phyloP scores from a whole-genome alignment of 2,329 filamentous ascomycete species.

The Penicillium polonicum region DNA sequence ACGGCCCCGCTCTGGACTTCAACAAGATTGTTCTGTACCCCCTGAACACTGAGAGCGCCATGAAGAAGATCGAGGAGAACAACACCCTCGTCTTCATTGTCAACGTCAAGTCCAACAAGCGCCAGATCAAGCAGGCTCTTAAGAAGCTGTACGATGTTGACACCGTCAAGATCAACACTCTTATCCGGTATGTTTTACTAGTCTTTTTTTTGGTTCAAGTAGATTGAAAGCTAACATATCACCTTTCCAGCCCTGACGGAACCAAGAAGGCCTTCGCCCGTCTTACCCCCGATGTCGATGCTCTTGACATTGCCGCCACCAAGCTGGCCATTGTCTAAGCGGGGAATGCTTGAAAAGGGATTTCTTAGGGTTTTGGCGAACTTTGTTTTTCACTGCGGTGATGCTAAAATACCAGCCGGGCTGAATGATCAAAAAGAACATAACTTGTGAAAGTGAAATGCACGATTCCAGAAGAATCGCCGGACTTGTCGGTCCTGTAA shows the following conservation, averaged over 20 bases:
- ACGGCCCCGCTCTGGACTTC: constrained; percentile 88
- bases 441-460: constrained; percentile 24
- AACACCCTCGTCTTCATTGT: constrained; percentile 99
- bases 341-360: constrained; percentile 27
- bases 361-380: constrained; percentile 49
- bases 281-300: constrained; percentile 93
- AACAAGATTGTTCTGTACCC: constrained; percentile 98
- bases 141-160: constrained; percentile 99
- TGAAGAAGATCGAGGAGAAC: constrained; percentile 99
- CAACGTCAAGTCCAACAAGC: constrained; percentile 98
- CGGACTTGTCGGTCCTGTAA: constrained; percentile 15
- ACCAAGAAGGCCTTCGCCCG: constrained; percentile 98
- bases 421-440: constrained; percentile 41
- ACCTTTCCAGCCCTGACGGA: constrained; percentile 72
- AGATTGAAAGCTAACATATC: constrained; percentile 15
- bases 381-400: constrained; percentile 42
- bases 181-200: constrained; percentile 70
- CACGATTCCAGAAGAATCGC: constrained; percentile 20
- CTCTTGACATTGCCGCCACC: constrained; percentile 97
- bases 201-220: neutral
- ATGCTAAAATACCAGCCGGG: constrained; percentile 41
- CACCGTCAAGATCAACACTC: constrained; percentile 98
- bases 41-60: constrained; percentile 98
- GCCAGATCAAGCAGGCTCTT: constrained; percentile 95
- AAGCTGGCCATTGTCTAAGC: constrained; percentile 96